These are phyloP conservation scores for Waltiozyma sp. DNA, from an alignment of 1,139 yeast genomes.

Conservation along the genomic window DNA sequence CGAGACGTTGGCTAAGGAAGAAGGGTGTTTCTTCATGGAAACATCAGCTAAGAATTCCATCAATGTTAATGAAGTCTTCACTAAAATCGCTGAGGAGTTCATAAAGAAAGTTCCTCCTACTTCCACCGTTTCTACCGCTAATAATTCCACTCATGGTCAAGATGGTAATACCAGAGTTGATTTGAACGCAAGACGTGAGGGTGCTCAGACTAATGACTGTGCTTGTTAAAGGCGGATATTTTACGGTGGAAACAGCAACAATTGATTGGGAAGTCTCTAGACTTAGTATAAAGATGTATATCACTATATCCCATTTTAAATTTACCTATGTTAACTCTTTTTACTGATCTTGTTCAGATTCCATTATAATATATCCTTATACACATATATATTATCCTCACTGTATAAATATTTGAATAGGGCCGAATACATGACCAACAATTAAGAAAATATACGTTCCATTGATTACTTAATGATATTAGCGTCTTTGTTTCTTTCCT, in stretches of 20 bases:
- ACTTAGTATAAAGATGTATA: too few species aligned
- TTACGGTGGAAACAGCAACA: too few species aligned
- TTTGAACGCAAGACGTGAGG: conserved; percentile 23
- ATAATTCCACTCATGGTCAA: conserved; percentile 9
- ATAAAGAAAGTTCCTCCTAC: conserved; percentile 51
- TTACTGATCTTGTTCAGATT: too few species aligned
- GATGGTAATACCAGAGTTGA: conserved; percentile 25
- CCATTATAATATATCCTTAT: too few species aligned
- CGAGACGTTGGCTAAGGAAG: conserved; percentile 67
- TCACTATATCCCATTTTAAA: too few species aligned
- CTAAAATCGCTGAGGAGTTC: conserved; percentile 54
- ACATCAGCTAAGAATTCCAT: conserved; percentile 91
- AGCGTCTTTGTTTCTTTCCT: neutral
- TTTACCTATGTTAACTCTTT: too few species aligned
- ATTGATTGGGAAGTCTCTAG: too few species aligned
- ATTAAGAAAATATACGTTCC: too few species aligned
- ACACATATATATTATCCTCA: neutral
- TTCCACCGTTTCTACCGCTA: conserved; percentile 16
- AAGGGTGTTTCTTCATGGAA: conserved; percentile 82
- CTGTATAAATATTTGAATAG: too few species aligned
- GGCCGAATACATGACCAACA: too few species aligned
- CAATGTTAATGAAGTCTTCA: conserved; percentile 85
- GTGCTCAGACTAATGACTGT: conserved; percentile 18
- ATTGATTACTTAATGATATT: too few species aligned
- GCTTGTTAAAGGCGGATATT: too few species aligned